phyloP scores from a whole-genome alignment of 495 filamentous ascomycete genomes.

The Tuber calosporum region DNA sequence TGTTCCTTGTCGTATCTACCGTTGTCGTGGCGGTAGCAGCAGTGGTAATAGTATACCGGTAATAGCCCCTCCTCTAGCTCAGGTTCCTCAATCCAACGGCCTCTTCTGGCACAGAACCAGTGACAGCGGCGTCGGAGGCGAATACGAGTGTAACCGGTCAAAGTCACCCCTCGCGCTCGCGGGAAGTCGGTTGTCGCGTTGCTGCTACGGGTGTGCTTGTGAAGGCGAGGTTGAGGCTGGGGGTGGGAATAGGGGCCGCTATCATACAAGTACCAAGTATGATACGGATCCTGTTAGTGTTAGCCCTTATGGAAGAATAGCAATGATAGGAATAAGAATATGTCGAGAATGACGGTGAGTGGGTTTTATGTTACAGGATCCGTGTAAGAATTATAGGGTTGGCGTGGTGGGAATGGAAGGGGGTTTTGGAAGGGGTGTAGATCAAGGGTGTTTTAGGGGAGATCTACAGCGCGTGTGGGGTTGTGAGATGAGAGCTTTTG shows the following conservation, averaged over 20 bases:
- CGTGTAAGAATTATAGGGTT: constrained; percentile 1
- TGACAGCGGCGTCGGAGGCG: background rate
- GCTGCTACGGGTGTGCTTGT: background rate
- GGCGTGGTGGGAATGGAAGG: background rate
- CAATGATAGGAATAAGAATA: background rate
- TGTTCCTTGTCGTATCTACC: background rate
- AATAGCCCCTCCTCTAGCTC: background rate
- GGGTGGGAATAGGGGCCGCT: background rate
- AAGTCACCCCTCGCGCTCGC: background rate
- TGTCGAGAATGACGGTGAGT: background rate
- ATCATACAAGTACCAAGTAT: too few species aligned
- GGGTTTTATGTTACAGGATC: background rate
- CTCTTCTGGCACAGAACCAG: background rate
- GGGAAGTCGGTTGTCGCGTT: background rate
- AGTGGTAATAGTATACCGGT: background rate
- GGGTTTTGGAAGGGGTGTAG: background rate
- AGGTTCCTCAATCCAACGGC: background rate
- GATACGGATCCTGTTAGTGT: background rate
- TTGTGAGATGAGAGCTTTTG: background rate
- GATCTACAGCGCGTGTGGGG: background rate
- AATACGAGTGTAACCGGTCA: background rate
- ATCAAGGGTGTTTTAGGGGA: background rate
- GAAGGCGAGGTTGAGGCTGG: background rate
- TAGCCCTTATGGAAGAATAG: background rate
- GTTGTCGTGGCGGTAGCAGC: background rate